Conservation (phyloP, 2,329 filamentous ascomycete genomes). For the Pezicula radicicola region DNA sequence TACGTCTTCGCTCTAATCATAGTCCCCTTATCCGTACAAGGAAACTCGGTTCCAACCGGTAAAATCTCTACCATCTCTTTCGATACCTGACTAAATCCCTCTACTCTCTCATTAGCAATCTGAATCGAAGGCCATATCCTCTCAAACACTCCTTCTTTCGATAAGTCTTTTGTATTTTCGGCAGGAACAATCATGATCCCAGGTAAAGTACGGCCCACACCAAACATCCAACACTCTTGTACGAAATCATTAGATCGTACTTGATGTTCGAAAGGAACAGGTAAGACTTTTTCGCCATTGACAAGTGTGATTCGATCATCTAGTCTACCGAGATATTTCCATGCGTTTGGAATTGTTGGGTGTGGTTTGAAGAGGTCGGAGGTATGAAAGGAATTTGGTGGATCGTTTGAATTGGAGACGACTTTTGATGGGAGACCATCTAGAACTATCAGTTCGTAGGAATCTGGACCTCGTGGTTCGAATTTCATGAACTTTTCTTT, state of each 20-base stretch:
- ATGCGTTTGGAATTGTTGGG: slow-evolving; percentile 35
- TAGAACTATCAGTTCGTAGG: slow-evolving; percentile 25
- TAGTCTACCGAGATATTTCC: slow-evolving; percentile 42
- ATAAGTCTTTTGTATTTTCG: slow-evolving; percentile 35
- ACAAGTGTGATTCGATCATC: slow-evolving; percentile 43
- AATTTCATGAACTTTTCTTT: slow-evolving; percentile 10
- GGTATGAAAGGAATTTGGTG: slow-evolving; percentile 41
- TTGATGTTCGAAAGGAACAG: slow-evolving; percentile 44
- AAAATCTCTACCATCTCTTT: slow-evolving; percentile 50
- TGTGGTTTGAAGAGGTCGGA: slow-evolving; percentile 42
- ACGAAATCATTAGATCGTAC: slow-evolving; percentile 50
- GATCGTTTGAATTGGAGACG: slow-evolving; percentile 37
- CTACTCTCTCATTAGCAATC: slow-evolving; percentile 44
- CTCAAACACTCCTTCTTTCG: slow-evolving; percentile 42
- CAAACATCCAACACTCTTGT: slow-evolving; percentile 53
- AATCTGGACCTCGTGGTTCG: slow-evolving; percentile 4
- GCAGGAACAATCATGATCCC: slow-evolving; percentile 50
- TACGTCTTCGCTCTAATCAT: slow-evolving; percentile 48
- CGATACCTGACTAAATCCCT: slow-evolving; percentile 48
- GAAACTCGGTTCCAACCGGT: slow-evolving; percentile 35
- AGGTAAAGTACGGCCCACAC: slow-evolving; percentile 45
- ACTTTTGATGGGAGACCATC: slow-evolving; percentile 36
- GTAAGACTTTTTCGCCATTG: slow-evolving; percentile 45
- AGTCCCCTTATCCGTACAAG: slow-evolving; percentile 49
- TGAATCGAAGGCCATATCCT: slow-evolving; percentile 47